Percentiles rank a stretch among this genome's conserved stretches.
Evolutionary conservation across 805 yeast genomes (phyloP).

Genomic region (Spencermartinsiella europaea): DNA sequence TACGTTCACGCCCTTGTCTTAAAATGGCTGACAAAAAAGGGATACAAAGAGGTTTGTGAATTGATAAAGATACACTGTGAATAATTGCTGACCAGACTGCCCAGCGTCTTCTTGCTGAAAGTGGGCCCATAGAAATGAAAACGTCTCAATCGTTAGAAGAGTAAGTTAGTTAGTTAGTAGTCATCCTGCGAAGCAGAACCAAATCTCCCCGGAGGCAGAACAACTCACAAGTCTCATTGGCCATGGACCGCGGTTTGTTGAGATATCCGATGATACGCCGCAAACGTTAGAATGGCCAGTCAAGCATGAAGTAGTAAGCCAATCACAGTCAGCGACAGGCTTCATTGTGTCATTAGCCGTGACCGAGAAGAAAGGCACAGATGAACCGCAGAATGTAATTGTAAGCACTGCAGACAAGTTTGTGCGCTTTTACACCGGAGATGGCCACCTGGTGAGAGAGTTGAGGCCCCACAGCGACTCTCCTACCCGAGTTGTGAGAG

Average conservation of each 20-base stretch:
- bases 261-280: background rate
- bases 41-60: background rate
- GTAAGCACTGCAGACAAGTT: conserved; percentile 14
- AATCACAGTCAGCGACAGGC: background rate
- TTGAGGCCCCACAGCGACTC: conserved; percentile 12
- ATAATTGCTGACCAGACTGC: too few relatives aligned
- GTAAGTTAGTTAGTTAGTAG: background rate
- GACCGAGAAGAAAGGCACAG: background rate
- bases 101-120: too few relatives aligned
- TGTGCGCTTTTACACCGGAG: conserved; percentile 2
- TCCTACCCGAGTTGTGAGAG: conserved; percentile 10
- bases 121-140: too few relatives aligned
- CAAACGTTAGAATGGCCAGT: background rate
- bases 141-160: background rate
- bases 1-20: background rate
- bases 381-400: background rate
- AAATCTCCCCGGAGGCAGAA: too few relatives aligned
- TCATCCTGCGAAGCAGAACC: too few relatives aligned
- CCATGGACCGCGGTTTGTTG: conserved; percentile 1
- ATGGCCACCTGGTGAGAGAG: conserved; percentile 7
- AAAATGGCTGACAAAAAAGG: background rate
- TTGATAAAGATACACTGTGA: too few relatives aligned
- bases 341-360: conserved; percentile 3
- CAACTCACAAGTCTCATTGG: background rate
- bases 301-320: background rate